Conservation (phyloP, 2,329 filamentous ascomycete species). For the Colletotrichum navitas region DNA sequence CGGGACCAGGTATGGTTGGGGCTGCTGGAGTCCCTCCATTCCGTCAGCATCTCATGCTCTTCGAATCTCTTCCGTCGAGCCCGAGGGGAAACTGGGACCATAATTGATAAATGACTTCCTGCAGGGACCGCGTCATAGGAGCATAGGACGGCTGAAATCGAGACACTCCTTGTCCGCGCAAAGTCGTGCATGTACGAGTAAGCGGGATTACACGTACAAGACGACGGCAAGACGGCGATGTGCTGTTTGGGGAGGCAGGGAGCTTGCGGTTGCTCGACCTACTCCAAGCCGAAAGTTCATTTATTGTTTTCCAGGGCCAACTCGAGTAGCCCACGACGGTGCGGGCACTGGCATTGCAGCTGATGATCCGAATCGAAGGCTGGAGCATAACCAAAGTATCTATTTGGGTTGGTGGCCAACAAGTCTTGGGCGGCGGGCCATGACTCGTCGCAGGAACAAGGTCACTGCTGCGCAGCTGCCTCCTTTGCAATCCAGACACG, state of each 20-base stretch:
- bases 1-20: conserved; percentile 2
- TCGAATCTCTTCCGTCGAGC: background rate
- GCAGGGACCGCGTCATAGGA: conserved; percentile 1
- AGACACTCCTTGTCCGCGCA: background rate
- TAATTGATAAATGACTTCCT: background rate
- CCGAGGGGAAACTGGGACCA: background rate
- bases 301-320: background rate
- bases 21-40: conserved; percentile 10
- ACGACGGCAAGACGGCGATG: background rate
- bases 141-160: background rate
- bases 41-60: conserved; percentile 2
- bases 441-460: conserved; percentile 36
- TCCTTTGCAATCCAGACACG: conserved; percentile 1
- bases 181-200: background rate
- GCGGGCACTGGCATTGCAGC: background rate
- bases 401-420: conserved; percentile 6
- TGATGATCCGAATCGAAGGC: background rate
- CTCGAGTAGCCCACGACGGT: background rate
- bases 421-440: conserved; percentile 30
- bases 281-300: background rate
- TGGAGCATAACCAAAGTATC: background rate
- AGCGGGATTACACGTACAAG: background rate
- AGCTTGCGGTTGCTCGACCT: background rate
- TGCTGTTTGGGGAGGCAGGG: too few relatives aligned
- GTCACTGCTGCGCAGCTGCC: background rate